A percentile compares a stretch with the other conserved stretches of the same genome.
phyloP scores from a whole-genome alignment of 306 rosid genomes.

The Vachellia collinsii region DNA sequence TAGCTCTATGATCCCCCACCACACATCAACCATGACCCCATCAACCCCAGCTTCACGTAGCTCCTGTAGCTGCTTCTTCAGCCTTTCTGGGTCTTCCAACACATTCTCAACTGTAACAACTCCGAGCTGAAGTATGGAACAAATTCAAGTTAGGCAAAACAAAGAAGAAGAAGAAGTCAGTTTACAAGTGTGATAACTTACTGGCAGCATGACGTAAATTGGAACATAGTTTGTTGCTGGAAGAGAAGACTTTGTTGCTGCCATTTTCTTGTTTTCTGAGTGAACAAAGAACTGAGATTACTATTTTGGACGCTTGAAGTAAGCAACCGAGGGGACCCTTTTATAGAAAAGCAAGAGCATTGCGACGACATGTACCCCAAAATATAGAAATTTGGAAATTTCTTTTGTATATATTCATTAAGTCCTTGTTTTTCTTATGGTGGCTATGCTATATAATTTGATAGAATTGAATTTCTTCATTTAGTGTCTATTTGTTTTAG shows the following conservation, averaged over 20 bases:
- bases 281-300: background rate
- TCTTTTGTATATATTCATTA: too few relatives aligned
- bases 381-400: too few relatives aligned
- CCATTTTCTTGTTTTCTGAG: slow-evolving; percentile 25
- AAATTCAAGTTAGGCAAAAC: too few relatives aligned
- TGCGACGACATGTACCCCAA: too few relatives aligned
- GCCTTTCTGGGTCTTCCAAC: slow-evolving; percentile 52
- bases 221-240: slow-evolving; percentile 69
- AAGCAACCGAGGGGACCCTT: background rate
- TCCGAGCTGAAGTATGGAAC: slow-evolving; percentile 50
- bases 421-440: background rate
- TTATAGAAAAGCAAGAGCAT: slow-evolving; percentile 24
- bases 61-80: slow-evolving; percentile 52
- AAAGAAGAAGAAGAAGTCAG: background rate
- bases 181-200: background rate
- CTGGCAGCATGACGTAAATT: slow-evolving; percentile 68
- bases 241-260: slow-evolving; percentile 36
- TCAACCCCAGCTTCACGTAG: slow-evolving; percentile 65
- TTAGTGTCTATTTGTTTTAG: too few relatives aligned
- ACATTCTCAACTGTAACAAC: slow-evolving; percentile 55
- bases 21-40: slow-evolving; percentile 90
- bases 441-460: too few relatives aligned
- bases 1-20: slow-evolving; percentile 88
- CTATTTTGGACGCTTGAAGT: background rate
- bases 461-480: too few relatives aligned